These are phyloP conservation scores for Penicillium roqueforti DNA, from an alignment of 495 filamentous ascomycete genomes.

Conservation along the genomic window DNA sequence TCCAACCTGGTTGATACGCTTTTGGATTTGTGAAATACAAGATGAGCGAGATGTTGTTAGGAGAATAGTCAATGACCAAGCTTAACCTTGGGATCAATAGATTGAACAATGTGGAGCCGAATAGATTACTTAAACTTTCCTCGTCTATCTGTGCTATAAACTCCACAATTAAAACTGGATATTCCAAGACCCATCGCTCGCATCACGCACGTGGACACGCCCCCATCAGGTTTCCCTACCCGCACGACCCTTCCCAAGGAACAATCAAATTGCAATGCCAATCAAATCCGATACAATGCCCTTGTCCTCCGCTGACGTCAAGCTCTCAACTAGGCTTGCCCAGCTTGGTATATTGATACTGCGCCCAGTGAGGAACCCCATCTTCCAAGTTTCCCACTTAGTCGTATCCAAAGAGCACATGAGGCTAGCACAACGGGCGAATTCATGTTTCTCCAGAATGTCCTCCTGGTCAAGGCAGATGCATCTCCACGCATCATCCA, in stretches of 20 bases:
- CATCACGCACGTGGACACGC: no score
- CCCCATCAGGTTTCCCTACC: no score
- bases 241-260: no score
- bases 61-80: no score
- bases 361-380: background rate
- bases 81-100: no score
- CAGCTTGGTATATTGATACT: background rate
- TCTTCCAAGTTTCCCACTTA: constrained; percentile 6
- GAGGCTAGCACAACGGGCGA: constrained; percentile 2
- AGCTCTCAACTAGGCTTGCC: background rate
- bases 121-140: no score
- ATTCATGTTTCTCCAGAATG: background rate
- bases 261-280: constrained; percentile 1
- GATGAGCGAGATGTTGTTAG: no score
- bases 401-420: constrained; percentile 1
- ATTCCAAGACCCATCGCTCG: no score
- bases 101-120: no score
- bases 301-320: background rate
- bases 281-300: background rate
- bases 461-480: constrained; percentile 5
- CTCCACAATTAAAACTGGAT: no score
- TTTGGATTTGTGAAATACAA: constrained; percentile 2
- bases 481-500: constrained; percentile 5
- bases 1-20: constrained; percentile 17
- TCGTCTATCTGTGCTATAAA: no score